Percentiles rank a stretch among this genome's conserved stretches.
Conservation (phyloP, 2,329 filamentous ascomycete genomes). For the Aspergillus luchuensis region DNA sequence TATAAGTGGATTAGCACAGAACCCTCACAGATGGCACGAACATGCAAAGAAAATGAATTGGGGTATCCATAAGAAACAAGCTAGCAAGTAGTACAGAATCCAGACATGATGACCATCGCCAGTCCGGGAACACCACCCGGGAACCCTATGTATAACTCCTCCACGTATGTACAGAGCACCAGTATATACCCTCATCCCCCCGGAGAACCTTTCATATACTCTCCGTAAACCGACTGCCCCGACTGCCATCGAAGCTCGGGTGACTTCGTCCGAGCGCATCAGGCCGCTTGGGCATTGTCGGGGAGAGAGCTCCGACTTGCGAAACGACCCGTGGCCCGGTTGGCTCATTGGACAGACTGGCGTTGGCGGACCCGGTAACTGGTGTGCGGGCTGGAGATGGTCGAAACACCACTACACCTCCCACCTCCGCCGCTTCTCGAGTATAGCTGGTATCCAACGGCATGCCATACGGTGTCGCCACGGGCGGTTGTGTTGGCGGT, state of each 20-base stretch:
- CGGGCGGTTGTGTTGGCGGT: constrained; percentile 29
- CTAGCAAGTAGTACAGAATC: constrained; percentile 16
- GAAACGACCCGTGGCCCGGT: constrained; percentile 29
- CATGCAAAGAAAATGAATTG: constrained; percentile 11
- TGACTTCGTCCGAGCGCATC: constrained; percentile 48
- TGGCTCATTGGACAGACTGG: constrained; percentile 26
- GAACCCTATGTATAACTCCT: neutral
- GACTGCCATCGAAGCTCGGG: constrained; percentile 47
- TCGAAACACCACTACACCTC: constrained; percentile 40
- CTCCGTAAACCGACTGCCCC: constrained; percentile 49
- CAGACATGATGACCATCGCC: constrained; percentile 9
- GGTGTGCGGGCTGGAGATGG: constrained; percentile 49
- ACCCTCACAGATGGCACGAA: neutral
- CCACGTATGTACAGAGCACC: constrained; percentile 15
- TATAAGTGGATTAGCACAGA: neutral
- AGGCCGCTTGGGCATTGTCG: constrained; percentile 31
- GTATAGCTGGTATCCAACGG: constrained; percentile 36
- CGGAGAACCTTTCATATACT: constrained; percentile 21
- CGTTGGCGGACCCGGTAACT: constrained; percentile 36
- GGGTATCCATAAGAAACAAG: constrained; percentile 12
- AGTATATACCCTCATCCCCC: constrained; percentile 10
- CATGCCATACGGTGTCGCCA: constrained; percentile 32
- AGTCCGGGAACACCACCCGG: neutral
- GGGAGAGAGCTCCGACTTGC: constrained; percentile 24
- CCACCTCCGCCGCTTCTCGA: constrained; percentile 32